phyloP scores from a whole-genome alignment of 2,329 filamentous ascomycete genomes.

The Fusarium sp. region DNA sequence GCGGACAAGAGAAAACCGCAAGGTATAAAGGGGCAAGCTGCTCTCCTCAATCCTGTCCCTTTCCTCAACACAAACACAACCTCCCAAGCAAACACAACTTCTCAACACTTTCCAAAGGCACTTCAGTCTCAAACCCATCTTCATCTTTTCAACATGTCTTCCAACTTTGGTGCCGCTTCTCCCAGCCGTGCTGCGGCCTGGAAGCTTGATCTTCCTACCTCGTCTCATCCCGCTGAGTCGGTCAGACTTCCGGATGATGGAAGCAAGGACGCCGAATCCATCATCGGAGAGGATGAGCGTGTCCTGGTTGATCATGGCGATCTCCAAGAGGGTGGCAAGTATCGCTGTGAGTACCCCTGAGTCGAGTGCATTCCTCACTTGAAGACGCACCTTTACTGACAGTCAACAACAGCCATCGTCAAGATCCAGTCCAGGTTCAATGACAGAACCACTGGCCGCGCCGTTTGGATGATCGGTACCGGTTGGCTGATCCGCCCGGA shows the following conservation, averaged over 20 bases:
- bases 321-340: slow-evolving; percentile 26
- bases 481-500: slow-evolving; percentile 40
- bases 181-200: slow-evolving; percentile 32
- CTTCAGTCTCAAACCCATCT: neutral
- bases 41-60: neutral
- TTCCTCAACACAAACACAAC: neutral
- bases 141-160: neutral
- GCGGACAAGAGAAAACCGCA: neutral
- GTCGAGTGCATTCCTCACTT: neutral
- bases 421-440: slow-evolving; percentile 34
- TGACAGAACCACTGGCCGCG: neutral
- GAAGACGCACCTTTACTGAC: neutral
- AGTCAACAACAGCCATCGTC: slow-evolving; percentile 23
- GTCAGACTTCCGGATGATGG: slow-evolving; percentile 23
- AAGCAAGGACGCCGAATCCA: slow-evolving; percentile 18
- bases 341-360: slow-evolving; percentile 22
- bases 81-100: neutral
- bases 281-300: slow-evolving; percentile 28
- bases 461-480: slow-evolving; percentile 37
- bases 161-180: neutral
- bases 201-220: slow-evolving; percentile 18
- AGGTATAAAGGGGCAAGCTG: neutral
- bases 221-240: slow-evolving; percentile 20
- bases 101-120: neutral
- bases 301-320: slow-evolving; percentile 21